phyloP scores from a whole-genome alignment of 768 basidiomycete genomes.

The Tylopilus felleus region DNA sequence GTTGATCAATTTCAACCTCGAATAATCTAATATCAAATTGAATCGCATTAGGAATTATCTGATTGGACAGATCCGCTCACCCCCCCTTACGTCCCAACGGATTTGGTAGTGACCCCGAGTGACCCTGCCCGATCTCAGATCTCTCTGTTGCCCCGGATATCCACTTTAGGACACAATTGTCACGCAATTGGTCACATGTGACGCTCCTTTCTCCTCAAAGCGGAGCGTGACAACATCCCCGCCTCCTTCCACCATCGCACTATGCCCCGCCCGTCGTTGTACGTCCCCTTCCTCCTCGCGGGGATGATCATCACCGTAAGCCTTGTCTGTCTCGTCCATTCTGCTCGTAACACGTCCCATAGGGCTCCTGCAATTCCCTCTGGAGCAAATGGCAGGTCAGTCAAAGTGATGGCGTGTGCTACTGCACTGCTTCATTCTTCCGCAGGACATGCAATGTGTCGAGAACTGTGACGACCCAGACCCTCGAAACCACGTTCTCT shows the following conservation, averaged over 20 bases:
- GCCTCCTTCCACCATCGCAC: not conserved
- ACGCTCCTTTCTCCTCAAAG: not conserved
- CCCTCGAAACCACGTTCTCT: slow-evolving; percentile 61
- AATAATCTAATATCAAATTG: no score
- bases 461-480: slow-evolving; percentile 79
- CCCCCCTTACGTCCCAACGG: no score
- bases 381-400: slow-evolving; percentile 82
- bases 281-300: slow-evolving; percentile 74
- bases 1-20: no score
- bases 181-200: slow-evolving; percentile 25
- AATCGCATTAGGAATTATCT: no score
- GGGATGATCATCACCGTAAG: slow-evolving; percentile 90
- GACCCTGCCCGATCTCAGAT: slow-evolving; percentile 28
- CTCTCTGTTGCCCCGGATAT: slow-evolving; percentile 1
- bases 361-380: slow-evolving; percentile 79
- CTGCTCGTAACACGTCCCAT: slow-evolving; percentile 6
- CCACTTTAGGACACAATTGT: not conserved
- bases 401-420: not conserved
- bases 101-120: slow-evolving; percentile 26
- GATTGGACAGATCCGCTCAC: no score
- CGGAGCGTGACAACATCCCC: slow-evolving; percentile 8
- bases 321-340: not conserved
- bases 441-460: slow-evolving; percentile 96
- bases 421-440: not conserved
- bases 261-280: slow-evolving; percentile 64